These are phyloP conservation scores for Zymoseptoria crescenta DNA, from an alignment of 2,329 filamentous ascomycete genomes.

Conservation along the genomic window DNA sequence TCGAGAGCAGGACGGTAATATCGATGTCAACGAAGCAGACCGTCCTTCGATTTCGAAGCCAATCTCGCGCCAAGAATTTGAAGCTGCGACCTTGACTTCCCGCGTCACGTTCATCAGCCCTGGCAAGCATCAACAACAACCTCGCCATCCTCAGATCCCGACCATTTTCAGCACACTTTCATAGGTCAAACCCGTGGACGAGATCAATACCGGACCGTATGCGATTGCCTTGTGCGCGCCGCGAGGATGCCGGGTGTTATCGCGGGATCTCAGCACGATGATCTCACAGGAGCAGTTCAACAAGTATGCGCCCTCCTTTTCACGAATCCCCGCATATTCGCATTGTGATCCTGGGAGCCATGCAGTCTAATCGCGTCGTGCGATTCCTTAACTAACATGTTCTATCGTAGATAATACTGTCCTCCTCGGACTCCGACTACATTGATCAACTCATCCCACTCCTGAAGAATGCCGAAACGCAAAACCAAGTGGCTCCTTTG, in stretches of 20 bases:
- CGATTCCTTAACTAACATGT: slow-evolving; percentile 8
- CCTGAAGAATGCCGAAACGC: slow-evolving; percentile 77
- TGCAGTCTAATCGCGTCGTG: not conserved
- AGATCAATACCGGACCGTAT: not conserved
- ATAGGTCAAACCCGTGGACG: not conserved
- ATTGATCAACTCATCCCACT: slow-evolving; percentile 92
- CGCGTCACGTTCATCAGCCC: not conserved
- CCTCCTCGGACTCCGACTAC: slow-evolving; percentile 85
- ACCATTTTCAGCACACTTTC: not conserved
- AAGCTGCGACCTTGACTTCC: not conserved
- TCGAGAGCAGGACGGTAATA: no score
- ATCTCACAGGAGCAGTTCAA: slow-evolving; percentile 42
- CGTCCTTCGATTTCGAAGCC: not conserved
- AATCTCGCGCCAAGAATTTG: not conserved
- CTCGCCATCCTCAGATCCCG: not conserved
- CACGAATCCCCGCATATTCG: not conserved
- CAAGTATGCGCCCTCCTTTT: slow-evolving; percentile 33
- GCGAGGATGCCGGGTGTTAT: slow-evolving; percentile 31
- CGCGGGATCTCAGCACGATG: slow-evolving; percentile 37
- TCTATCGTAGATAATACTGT: slow-evolving; percentile 72
- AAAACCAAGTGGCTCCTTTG: slow-evolving; percentile 57
- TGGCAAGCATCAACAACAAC: not conserved
- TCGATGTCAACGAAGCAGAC: no score
- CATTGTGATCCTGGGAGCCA: no score
- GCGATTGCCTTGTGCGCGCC: not conserved